These are phyloP conservation scores for Antitrichia curtipendula DNA, from an alignment of 225 moss, liverwort and hornwort genomes.

Conservation along the genomic window DNA sequence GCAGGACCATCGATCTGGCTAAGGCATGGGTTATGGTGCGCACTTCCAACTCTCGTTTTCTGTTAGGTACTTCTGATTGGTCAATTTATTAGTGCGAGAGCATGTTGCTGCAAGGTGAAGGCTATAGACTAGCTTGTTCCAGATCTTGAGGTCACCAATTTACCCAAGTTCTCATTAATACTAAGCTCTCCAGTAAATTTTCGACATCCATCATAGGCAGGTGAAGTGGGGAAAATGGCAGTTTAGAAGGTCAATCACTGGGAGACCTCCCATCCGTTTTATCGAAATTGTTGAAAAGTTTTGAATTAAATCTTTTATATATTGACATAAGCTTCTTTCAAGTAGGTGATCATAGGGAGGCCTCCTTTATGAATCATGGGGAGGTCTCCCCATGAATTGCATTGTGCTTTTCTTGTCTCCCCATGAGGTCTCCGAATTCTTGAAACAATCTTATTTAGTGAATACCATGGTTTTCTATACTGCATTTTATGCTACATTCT, in stretches of 20 bases:
- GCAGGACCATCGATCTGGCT: constrained; percentile 80
- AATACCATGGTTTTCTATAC: not conserved
- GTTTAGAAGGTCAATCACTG: not conserved
- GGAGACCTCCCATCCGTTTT: not conserved
- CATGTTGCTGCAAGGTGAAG: not conserved
- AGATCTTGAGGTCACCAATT: not conserved
- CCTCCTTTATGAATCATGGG: not conserved
- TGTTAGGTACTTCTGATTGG: not conserved
- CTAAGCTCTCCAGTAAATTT: not conserved
- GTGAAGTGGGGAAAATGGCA: not conserved
- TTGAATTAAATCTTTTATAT: not conserved
- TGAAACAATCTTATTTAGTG: not conserved
- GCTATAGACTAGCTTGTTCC: not conserved
- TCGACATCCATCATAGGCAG: not conserved
- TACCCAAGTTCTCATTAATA: not conserved
- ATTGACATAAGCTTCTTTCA: not conserved
- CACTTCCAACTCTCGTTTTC: not conserved
- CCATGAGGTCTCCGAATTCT: not conserved
- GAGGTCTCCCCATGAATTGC: not conserved
- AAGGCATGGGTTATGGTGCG: constrained; percentile 92
- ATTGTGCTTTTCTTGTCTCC: not conserved
- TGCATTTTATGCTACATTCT: not conserved
- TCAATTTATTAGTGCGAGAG: not conserved
- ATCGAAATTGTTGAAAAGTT: not conserved
- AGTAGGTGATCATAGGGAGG: not conserved